A percentile compares a stretch with the other conserved stretches of the same genome.
Evolutionary conservation across 768 basidiomycete genomes (phyloP).

Genomic region (Trametes sanguinea): DNA sequence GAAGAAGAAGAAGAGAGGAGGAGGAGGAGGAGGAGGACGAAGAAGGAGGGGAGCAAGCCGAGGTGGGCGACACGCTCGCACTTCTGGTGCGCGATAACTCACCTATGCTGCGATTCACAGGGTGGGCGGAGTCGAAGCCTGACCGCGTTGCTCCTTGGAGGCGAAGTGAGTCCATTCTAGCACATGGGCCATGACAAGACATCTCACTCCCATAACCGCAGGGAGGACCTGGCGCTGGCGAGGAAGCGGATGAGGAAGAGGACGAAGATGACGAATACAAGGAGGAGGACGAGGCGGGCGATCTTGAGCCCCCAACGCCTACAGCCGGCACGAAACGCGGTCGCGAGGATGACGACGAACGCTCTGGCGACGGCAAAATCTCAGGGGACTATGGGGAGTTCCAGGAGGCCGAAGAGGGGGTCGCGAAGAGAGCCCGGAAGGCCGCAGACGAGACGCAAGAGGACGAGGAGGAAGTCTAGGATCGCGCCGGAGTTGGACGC

Average conservation of each 20-base stretch:
- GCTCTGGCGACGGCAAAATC: slow-evolving; percentile 11
- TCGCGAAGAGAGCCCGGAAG: slow-evolving; percentile 37
- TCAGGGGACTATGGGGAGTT: slow-evolving; percentile 32
- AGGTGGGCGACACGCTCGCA: not conserved
- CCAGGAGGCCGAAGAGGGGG: slow-evolving; percentile 35
- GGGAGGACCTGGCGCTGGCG: not conserved
- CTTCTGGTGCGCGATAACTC: not conserved
- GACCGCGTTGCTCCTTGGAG: slow-evolving; percentile 32
- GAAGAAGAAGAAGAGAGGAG: slow-evolving; percentile 21
- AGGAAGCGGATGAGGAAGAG: slow-evolving; percentile 12
- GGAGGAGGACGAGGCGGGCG: slow-evolving; percentile 27
- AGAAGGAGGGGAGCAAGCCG: slow-evolving; percentile 23
- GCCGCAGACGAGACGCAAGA: slow-evolving; percentile 16
- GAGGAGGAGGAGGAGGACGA: slow-evolving; percentile 25
- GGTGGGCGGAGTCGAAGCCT: slow-evolving; percentile 22
- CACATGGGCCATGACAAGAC: not conserved
- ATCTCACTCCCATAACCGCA: not conserved
- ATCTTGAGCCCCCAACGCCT: slow-evolving; percentile 22
- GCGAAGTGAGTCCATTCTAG: slow-evolving; percentile 6
- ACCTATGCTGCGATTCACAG: slow-evolving; percentile 1
- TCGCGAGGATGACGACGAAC: slow-evolving; percentile 33
- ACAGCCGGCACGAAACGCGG: slow-evolving; percentile 24
- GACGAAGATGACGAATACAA: slow-evolving; percentile 28
- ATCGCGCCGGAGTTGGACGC: not conserved
- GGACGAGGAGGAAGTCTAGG: slow-evolving; percentile 8